These are phyloP conservation scores for Zasmidium citrigriseum DNA, from an alignment of 2,329 filamentous ascomycete species.

Conservation along the genomic window DNA sequence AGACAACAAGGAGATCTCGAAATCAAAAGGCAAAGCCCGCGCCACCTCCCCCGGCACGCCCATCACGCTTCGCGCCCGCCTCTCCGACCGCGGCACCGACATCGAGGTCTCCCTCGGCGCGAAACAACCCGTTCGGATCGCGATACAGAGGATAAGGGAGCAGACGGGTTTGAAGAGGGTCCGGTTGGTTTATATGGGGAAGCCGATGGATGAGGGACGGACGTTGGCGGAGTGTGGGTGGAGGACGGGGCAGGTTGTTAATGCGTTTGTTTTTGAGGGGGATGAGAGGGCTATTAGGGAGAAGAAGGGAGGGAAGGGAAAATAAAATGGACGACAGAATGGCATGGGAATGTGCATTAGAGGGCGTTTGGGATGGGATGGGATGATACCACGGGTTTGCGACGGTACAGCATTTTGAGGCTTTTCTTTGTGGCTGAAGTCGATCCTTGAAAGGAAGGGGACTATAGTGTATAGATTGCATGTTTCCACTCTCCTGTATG, in stretches of 20 bases:
- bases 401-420: slow-evolving; percentile 10
- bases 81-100: slow-evolving; percentile 43
- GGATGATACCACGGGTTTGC: slow-evolving; percentile 14
- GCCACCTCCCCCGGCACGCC: slow-evolving; percentile 33
- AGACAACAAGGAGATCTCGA: background rate
- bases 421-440: background rate
- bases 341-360: background rate
- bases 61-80: slow-evolving; percentile 37
- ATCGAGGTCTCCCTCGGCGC: slow-evolving; percentile 37
- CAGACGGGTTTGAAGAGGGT: slow-evolving; percentile 65
- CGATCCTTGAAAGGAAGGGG: background rate
- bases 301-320: slow-evolving; percentile 5
- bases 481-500: background rate
- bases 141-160: slow-evolving; percentile 65
- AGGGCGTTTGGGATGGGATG: background rate
- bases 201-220: slow-evolving; percentile 69
- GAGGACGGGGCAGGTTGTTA: slow-evolving; percentile 73
- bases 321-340: background rate
- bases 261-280: slow-evolving; percentile 62
- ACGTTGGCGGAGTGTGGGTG: slow-evolving; percentile 71
- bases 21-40: slow-evolving; percentile 35
- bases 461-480: background rate
- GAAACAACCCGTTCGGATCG: slow-evolving; percentile 60
- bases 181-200: slow-evolving; percentile 78
- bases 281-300: background rate